Conservation (phyloP, 495 filamentous ascomycete species). For the Penicillium subrubescens region DNA sequence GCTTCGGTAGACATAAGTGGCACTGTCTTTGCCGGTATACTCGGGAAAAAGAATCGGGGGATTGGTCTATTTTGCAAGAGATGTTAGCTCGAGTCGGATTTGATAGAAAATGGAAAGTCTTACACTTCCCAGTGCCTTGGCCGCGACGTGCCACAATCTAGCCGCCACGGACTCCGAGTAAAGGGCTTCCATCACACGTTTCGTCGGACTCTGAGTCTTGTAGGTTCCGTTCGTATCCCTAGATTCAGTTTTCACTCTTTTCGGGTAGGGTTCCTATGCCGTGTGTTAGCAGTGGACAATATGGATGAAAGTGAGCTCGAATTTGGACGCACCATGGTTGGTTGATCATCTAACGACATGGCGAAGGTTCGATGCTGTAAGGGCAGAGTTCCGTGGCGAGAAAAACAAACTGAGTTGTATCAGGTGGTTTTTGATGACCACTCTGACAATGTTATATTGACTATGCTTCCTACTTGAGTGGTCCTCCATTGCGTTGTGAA, state of each 20-base stretch:
- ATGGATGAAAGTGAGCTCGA: background rate
- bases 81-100: background rate
- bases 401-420: background rate
- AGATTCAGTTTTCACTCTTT: constrained; percentile 5
- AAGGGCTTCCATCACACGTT: constrained; percentile 14
- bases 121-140: constrained; percentile 17
- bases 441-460: constrained; percentile 1
- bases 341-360: constrained; percentile 10
- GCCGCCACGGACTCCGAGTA: constrained; percentile 31
- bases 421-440: background rate
- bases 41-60: constrained; percentile 32
- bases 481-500: background rate
- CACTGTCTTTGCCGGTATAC: constrained; percentile 28
- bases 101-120: background rate
- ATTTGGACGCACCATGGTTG: constrained; percentile 1
- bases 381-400: background rate
- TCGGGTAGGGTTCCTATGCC: background rate
- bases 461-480: background rate
- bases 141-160: constrained; percentile 38
- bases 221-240: background rate
- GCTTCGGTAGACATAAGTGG: constrained; percentile 33
- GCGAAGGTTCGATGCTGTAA: background rate
- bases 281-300: background rate
- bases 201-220: background rate
- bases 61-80: background rate